phyloP scores from a whole-genome alignment of 1,284 basidiomycete genomes.

The Grifola frondosa region DNA sequence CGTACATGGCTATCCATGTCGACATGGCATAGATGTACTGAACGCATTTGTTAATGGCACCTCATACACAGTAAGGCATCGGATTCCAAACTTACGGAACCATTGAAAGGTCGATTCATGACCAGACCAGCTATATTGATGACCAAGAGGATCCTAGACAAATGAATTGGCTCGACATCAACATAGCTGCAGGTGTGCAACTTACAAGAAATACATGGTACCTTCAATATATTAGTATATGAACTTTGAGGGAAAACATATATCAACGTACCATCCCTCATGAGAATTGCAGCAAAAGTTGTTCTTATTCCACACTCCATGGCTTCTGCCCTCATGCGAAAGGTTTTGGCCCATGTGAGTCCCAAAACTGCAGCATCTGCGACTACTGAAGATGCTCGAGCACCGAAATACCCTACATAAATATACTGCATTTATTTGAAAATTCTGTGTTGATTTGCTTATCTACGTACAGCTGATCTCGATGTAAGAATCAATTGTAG shows the following conservation, averaged over 20 bases:
- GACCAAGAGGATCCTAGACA: not conserved
- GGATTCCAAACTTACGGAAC: not conserved
- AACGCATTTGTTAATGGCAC: not conserved
- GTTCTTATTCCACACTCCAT: not conserved
- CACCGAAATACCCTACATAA: slow-evolving; percentile 4
- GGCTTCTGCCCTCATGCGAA: not conserved
- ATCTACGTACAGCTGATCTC: not conserved
- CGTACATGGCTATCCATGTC: slow-evolving; percentile 9
- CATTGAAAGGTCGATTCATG: not conserved
- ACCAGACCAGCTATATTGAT: slow-evolving; percentile 1
- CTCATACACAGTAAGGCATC: too few relatives aligned
- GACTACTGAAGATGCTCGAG: slow-evolving; percentile 4
- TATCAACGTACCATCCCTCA: slow-evolving; percentile 2
- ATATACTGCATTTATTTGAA: not conserved
- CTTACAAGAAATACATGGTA: slow-evolving; percentile 2
- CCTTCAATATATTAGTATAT: not conserved
- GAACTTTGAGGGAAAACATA: not conserved
- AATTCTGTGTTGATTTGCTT: too few relatives aligned
- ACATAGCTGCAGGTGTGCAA: not conserved
- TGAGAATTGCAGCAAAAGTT: not conserved
- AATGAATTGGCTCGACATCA: not conserved
- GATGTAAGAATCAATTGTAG: too few relatives aligned
- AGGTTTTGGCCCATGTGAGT: slow-evolving; percentile 4
- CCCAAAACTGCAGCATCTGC: slow-evolving; percentile 6
- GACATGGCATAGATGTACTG: slow-evolving; percentile 9